Conservation (phyloP, 1,139 yeast genomes). For the Pichia terricola region DNA sequence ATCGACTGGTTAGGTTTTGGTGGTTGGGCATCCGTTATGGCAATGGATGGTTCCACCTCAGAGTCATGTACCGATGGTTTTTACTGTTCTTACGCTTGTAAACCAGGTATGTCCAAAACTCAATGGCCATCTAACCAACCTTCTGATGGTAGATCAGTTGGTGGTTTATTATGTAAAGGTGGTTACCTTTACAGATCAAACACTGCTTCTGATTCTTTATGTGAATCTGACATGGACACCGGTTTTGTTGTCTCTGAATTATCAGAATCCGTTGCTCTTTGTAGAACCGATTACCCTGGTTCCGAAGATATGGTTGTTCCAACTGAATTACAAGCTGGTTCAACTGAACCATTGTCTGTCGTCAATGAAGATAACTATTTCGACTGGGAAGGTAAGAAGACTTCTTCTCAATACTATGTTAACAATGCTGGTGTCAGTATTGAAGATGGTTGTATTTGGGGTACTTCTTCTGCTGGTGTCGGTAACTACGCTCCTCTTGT, state of each 20-base stretch:
- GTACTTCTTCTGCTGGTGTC: conserved; percentile 62
- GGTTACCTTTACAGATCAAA: conserved; percentile 79
- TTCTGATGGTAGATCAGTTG: conserved; percentile 75
- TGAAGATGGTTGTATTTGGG: conserved; percentile 93
- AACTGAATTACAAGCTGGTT: conserved; percentile 68
- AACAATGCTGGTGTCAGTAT: conserved; percentile 90
- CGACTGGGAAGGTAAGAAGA: conserved; percentile 71
- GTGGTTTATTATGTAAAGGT: conserved; percentile 73
- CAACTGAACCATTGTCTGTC: conserved; percentile 57
- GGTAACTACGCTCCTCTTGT: conserved; percentile 99
- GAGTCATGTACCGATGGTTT: conserved; percentile 71
- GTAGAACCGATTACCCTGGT: conserved; percentile 99
- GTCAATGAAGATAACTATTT: conserved; percentile 72
- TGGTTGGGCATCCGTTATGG: conserved; percentile 85
- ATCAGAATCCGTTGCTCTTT: conserved; percentile 62
- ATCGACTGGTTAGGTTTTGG: conserved; percentile 74
- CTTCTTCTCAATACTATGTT: conserved; percentile 94
- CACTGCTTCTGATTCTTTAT: conserved; percentile 50
- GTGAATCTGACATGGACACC: conserved; percentile 73
- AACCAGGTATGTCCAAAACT: conserved; percentile 93
- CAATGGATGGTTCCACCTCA: conserved; percentile 46
- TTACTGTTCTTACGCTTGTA: conserved; percentile 95
- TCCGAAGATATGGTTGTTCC: conserved; percentile 97
- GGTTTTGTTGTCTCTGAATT: conserved; percentile 64
- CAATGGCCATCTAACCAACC: conserved; percentile 93